A percentile compares a stretch with the other conserved stretches of the same genome.
phyloP scores from a whole-genome alignment of 352 stramenopile genomes.

The Globisporangium rhizosaccharum region DNA sequence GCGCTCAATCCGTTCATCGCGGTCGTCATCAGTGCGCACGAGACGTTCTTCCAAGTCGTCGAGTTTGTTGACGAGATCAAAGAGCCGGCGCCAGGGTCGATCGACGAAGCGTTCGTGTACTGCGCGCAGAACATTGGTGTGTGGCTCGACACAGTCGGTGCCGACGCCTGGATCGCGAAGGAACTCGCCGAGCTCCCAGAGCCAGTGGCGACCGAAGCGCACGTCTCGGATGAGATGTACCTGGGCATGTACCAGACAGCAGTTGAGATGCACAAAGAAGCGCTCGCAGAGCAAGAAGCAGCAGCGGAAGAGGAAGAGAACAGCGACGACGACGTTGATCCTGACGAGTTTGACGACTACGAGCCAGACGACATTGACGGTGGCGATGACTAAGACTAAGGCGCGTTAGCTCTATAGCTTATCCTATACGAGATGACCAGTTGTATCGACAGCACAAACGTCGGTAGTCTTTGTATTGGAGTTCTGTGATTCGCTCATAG shows the following conservation, averaged over 20 bases:
- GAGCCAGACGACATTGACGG: conserved; percentile 49
- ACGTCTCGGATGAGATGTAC: conserved; percentile 77
- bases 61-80: conserved; percentile 86
- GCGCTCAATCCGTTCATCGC: conserved; percentile 79
- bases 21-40: conserved; percentile 71
- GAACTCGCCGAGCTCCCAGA: conserved; percentile 52
- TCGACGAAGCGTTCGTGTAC: conserved; percentile 84
- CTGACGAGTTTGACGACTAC: conserved; percentile 42
- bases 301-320: conserved; percentile 17
- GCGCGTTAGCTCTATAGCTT: not conserved
- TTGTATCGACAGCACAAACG: too few relatives aligned
- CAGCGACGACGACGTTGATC: conserved; percentile 32
- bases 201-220: conserved; percentile 39
- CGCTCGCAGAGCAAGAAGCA: conserved; percentile 25
- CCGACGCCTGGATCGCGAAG: conserved; percentile 79
- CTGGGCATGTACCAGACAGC: conserved; percentile 84
- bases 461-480: too few relatives aligned
- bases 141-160: conserved; percentile 81
- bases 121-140: conserved; percentile 75
- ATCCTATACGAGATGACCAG: too few relatives aligned
- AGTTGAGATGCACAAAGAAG: conserved; percentile 84
- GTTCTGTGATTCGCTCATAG: too few relatives aligned
- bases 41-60: conserved; percentile 75
- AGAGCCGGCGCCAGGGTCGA: conserved; percentile 51
- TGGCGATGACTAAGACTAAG: conserved; percentile 29